Evolutionary conservation across 805 yeast genomes (phyloP).

Genomic region (Cyberlindnera lachancei): DNA sequence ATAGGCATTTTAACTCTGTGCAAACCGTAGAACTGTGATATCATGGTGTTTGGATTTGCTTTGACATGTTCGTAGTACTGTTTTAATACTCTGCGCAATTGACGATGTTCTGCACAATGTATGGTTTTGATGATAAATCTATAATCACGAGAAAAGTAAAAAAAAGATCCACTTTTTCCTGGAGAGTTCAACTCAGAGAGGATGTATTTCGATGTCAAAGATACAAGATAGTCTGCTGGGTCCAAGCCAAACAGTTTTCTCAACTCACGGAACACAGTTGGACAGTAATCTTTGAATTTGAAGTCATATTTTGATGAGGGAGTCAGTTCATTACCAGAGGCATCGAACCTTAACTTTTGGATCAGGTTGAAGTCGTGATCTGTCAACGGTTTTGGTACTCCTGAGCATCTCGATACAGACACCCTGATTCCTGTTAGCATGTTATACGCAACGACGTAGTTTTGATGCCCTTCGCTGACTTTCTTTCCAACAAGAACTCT

Average conservation of each 20-base stretch:
- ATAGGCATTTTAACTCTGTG: conserved; percentile 90
- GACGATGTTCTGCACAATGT: conserved; percentile 87
- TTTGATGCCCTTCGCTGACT: conserved; percentile 88
- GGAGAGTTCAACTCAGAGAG: conserved; percentile 91
- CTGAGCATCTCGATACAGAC: conserved; percentile 88
- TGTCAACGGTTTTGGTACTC: conserved; percentile 65
- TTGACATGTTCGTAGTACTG: conserved; percentile 78
- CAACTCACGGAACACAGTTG: conserved; percentile 86
- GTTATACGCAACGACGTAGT: conserved; percentile 89
- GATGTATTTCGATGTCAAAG: conserved; percentile 88
- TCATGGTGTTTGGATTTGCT: conserved; percentile 76
- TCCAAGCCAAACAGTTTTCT: conserved; percentile 78
- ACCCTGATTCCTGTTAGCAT: conserved; percentile 97
- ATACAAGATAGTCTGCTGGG: conserved; percentile 91
- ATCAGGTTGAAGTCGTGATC: conserved; percentile 64
- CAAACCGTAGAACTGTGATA: conserved; percentile 94
- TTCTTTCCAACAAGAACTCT: conserved; percentile 68
- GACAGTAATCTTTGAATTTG: conserved; percentile 93
- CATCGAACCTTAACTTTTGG: conserved; percentile 80
- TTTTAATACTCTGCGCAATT: conserved; percentile 62
- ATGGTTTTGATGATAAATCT: conserved; percentile 93
- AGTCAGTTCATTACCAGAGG: conserved; percentile 79
- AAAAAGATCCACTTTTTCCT: conserved; percentile 94
- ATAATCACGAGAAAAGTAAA: conserved; percentile 90
- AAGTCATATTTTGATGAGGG: conserved; percentile 94